A percentile compares a stretch with the other conserved stretches of the same genome.
phyloP scores from a whole-genome alignment of 208 protist genomes.

The Tritrichomonas foetus region DNA sequence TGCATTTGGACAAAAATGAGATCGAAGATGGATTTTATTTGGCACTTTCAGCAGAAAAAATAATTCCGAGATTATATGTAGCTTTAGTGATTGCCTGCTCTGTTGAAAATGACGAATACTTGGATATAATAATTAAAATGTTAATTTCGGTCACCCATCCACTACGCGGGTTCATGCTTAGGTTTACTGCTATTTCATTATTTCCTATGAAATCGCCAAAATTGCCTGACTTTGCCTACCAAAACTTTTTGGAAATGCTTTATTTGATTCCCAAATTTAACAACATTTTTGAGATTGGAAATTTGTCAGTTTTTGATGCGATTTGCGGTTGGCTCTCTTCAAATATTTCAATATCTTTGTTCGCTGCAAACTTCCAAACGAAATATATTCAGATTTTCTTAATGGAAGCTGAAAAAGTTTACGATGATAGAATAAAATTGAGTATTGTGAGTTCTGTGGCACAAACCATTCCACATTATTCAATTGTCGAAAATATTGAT shows the following conservation, averaged over 20 bases:
- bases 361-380: not conserved
- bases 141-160: not conserved
- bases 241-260: constrained; percentile 28
- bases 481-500: too few relatives aligned
- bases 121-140: not conserved
- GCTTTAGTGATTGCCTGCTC: not conserved
- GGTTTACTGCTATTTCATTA: constrained; percentile 5
- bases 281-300: too few relatives aligned
- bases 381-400: too few relatives aligned
- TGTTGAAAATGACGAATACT: not conserved
- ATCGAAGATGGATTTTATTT: not conserved
- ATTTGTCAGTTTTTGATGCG: not conserved
- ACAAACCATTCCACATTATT: too few relatives aligned
- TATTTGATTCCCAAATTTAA: not conserved
- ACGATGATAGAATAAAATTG: too few relatives aligned
- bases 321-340: not conserved
- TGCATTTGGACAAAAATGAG: not conserved
- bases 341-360: not conserved
- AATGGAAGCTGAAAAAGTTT: too few relatives aligned
- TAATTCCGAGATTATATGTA: not conserved
- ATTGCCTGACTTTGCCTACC: not conserved
- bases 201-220: not conserved
- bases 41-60: not conserved
- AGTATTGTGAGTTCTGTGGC: too few relatives aligned
- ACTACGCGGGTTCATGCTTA: not conserved